Evolutionary conservation across 2,329 filamentous ascomycete species (phyloP), one percentile per base, ranked within the genome.

Genomic region (Aspergillus fischeri): DNA sequence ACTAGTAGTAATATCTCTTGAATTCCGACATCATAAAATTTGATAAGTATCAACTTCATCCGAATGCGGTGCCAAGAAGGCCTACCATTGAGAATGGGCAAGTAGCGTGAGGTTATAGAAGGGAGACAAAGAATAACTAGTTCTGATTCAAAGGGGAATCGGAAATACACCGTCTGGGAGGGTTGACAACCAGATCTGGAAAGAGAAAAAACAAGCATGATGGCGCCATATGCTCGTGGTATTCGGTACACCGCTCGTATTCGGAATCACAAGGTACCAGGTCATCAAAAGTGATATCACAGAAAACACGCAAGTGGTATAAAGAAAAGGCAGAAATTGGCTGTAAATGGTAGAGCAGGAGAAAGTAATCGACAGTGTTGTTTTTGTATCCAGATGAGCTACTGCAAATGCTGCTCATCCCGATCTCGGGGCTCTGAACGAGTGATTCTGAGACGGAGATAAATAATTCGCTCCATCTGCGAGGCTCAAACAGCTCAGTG

Each of bases 221-320:
- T 47, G 44, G 24, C 21, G 44, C 44, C 11, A 47, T 24, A 47
- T 47, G 44, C 44, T 24, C 44, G 20, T 47, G 44, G 44, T 21
- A 47, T 24, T 47, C 11, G 44, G 21, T 24, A 47, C 44, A 25
- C 44, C 21, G 20, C 44, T 25, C 24, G 44, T 24, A 47, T 47
- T 47, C 11, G 21, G 44, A 47, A 47, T 47, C 44, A 47, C 44
- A 24, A 47, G 44, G 44, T 47, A 47, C 24, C 44, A 47, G 44
- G 21, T 47, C 44, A 61, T 55, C 58, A 56, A 38, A 49, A 55
- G 52, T 53, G 49, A 59, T 55, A 62, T 64, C 56, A 55, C 41
- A 58, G 48, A 49, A 55, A 57, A 56, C 60, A 61, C 57, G 52
- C 56, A 60, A 47, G 59, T 62, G 62, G 63, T 65, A 64, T 64